Base-by-base conservation (phyloP, 495 filamentous ascomycete species). In the Oidiodendron maius region DNA sequence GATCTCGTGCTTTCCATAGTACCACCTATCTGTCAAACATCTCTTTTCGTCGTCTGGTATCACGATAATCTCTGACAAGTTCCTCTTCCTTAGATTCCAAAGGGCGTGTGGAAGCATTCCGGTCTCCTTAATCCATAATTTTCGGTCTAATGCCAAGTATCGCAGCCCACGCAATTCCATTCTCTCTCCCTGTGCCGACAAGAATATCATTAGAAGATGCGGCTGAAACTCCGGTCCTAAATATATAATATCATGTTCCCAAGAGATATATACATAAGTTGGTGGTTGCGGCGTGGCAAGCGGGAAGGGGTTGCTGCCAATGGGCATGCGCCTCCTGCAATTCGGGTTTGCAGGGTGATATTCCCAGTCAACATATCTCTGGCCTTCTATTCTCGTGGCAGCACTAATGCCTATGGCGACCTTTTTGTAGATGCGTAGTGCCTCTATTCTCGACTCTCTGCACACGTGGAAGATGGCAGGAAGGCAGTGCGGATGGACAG, bases 191-290 rank as follows among this genome's bases (percentile, higher is more conserved):
- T 13, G 25, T 18, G 28, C 22, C 10, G 39, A 43, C 12, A 53
- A 36, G 35, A 52, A 57, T 16, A 28, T 15, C 32, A 46, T 4
- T 2, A 57, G 50, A 32, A 45, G 46, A 4, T 50, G 30, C 20
- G 50, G 13, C 5, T 22, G 21, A 30, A 57, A 57, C 30, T 53
- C 46, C 4, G 50, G 46, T n/a, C 55, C 55, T 5, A 57, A 36
- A 21, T 57, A 57, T 25, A 57, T 44, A 22, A 40, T 47, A 22
- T 57, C 55, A 15, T 23, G 40, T 6, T 25, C 32, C 20, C 30
- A 53, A 13, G 26, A 28, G 3, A 57, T 0, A 28, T 57, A 57
- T 3, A 57, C 18, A 25, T 46, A 20, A 15, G 25, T 28, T 4
- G 50, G 41, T 4, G 20, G 9, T 16, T 41, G 23, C 12, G 54